phyloP scores from a whole-genome alignment of 2,329 filamentous ascomycete genomes.

The Diaporthe sp. region DNA sequence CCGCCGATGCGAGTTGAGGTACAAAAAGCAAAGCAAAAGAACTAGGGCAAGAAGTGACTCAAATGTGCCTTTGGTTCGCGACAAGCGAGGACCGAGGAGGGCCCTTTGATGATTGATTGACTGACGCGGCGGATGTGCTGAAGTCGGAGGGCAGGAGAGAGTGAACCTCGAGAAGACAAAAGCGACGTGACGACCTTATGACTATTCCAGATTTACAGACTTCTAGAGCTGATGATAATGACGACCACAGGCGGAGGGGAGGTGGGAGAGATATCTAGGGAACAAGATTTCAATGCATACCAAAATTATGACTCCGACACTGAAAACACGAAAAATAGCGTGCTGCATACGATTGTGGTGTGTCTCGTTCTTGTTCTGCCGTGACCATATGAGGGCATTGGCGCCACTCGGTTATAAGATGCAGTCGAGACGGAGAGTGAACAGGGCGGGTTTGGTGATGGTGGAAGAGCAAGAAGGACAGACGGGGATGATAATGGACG shows the following conservation, averaged over 20 bases:
- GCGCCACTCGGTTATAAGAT: neutral
- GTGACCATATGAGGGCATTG: neutral
- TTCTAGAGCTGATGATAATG: conserved; percentile 40
- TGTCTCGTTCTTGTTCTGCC: neutral
- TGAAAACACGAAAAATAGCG: neutral
- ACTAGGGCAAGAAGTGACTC: neutral
- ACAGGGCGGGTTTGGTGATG: no score
- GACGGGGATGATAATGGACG: neutral
- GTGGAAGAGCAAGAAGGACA: no score
- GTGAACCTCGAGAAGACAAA: conserved; percentile 30
- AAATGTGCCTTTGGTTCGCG: neutral
- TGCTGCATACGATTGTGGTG: neutral
- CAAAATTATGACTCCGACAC: neutral
- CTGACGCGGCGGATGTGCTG: neutral
- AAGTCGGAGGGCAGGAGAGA: neutral
- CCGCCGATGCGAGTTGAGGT: neutral
- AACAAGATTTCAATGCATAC: conserved; percentile 23
- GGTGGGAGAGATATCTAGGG: neutral
- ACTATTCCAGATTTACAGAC: conserved; percentile 31
- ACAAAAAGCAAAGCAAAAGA: conserved; percentile 5
- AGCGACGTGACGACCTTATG: conserved; percentile 36
- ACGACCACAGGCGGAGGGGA: conserved; percentile 2
- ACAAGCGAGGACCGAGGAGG: conserved; percentile 4
- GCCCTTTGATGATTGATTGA: neutral
- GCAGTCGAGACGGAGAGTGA: neutral